Conservation (phyloP, 148 eudicot genomes). For the Rhododendron williamsianum region DNA sequence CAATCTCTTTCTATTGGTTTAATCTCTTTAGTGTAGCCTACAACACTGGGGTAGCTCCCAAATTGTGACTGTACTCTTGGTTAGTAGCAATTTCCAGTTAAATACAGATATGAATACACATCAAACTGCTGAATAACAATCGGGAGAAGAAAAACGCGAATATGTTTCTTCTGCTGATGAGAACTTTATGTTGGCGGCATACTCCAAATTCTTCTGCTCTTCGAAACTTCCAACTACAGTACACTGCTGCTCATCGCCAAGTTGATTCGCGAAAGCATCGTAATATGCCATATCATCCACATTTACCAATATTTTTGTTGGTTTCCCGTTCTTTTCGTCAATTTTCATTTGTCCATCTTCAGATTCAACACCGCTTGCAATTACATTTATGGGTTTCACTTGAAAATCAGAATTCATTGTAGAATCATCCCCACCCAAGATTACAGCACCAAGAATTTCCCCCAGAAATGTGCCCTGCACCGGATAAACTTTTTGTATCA, state of each 20-base stretch:
- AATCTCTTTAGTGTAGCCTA: too few relatives aligned
- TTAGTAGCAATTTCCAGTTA: background rate
- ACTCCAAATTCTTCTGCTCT: constrained; percentile 48
- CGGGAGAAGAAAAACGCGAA: background rate
- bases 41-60: background rate
- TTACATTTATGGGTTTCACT: constrained; percentile 36
- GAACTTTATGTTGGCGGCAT: background rate
- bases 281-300: constrained; percentile 48
- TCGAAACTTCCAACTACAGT: constrained; percentile 60
- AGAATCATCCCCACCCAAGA: constrained; percentile 37
- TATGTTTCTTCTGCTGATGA: background rate
- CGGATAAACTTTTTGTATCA: background rate
- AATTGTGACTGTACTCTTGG: background rate
- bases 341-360: constrained; percentile 52
- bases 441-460: constrained; percentile 74
- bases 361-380: constrained; percentile 48
- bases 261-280: constrained; percentile 41
- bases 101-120: background rate
- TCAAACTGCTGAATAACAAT: background rate
- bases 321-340: constrained; percentile 40
- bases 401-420: constrained; percentile 23
- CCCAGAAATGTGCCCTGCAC: constrained; percentile 74
- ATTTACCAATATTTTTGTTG: constrained; percentile 39
- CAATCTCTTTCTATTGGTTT: background rate
- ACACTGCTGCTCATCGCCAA: constrained; percentile 61